Percentiles rank a stretch among this genome's conserved stretches.
phyloP scores from a whole-genome alignment of 2,329 filamentous ascomycete species.

The Microcyclospora pomicola region DNA sequence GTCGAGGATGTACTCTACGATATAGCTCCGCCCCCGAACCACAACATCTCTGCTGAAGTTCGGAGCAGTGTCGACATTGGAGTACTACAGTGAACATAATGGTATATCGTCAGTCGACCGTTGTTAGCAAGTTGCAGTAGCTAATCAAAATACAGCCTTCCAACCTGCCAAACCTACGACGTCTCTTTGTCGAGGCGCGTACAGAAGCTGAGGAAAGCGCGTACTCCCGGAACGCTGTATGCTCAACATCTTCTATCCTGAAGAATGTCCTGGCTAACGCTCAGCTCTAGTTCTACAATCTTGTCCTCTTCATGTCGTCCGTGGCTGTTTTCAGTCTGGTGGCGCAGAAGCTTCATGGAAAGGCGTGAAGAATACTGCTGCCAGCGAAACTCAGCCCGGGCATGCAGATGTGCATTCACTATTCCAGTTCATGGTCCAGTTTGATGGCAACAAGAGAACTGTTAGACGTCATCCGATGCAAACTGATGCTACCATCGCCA shows the following conservation, averaged over 20 bases:
- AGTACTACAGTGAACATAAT: neutral
- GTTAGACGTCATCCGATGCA: no score
- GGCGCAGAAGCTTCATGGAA: conserved; percentile 63
- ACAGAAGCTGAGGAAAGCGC: conserved; percentile 89
- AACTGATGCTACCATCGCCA: no score
- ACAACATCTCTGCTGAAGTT: neutral
- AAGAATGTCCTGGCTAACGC: conserved; percentile 1
- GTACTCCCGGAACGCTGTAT: conserved; percentile 81
- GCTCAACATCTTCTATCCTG: conserved; percentile 20
- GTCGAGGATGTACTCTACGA: no score
- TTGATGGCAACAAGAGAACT: no score
- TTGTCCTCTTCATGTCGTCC: conserved; percentile 91
- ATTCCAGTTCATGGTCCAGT: no score
- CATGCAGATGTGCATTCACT: no score
- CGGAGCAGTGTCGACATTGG: conserved; percentile 4
- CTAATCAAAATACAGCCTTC: conserved; percentile 36
- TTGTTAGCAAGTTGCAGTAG: neutral
- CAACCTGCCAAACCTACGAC: conserved; percentile 83
- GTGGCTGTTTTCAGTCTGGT: conserved; percentile 88
- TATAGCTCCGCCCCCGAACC: no score
- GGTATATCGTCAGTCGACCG: neutral
- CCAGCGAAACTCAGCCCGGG: no score
- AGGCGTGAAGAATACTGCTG: conserved; percentile 9
- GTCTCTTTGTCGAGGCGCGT: conserved; percentile 87
- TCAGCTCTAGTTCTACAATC: conserved; percentile 79